These are phyloP conservation scores for Arthrobotrys pseudoclavata DNA, from an alignment of 2,329 filamentous ascomycete species.

Conservation along the genomic window DNA sequence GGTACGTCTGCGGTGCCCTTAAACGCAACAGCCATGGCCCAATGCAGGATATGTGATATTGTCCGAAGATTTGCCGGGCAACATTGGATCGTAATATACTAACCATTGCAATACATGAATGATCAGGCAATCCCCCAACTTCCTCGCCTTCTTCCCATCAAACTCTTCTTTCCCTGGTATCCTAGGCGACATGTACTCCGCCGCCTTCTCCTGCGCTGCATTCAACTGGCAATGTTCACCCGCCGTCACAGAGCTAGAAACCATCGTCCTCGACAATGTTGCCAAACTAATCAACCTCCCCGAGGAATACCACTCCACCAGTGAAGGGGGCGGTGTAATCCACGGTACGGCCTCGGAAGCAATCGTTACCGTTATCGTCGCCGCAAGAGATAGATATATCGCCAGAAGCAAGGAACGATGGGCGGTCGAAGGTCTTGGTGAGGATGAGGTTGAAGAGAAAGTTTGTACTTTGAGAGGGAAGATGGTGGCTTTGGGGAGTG, in stretches of 20 bases:
- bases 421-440: constrained; percentile 64
- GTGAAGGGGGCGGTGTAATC: constrained; percentile 91
- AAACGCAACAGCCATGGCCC: no score
- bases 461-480: constrained; percentile 76
- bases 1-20: constrained; percentile 67
- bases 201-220: constrained; percentile 87
- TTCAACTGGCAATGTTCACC: constrained; percentile 99
- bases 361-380: constrained; percentile 86
- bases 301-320: constrained; percentile 78
- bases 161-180: constrained; percentile 85
- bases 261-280: constrained; percentile 91
- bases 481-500: constrained; percentile 84
- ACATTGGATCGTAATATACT: background rate
- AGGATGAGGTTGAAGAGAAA: constrained; percentile 77
- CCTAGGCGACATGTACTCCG: constrained; percentile 91
- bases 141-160: constrained; percentile 95
- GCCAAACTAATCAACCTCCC: constrained; percentile 82
- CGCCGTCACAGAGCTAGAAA: constrained; percentile 92
- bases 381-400: constrained; percentile 84
- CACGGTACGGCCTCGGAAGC: constrained; percentile 92
- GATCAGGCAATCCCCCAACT: constrained; percentile 83
- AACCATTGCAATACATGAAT: constrained; percentile 13
- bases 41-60: background rate
- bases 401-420: constrained; percentile 64
- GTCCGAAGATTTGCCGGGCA: background rate